Conservation (phyloP, 1,284 basidiomycete species). For the Xerocomus minutiporus region DNA sequence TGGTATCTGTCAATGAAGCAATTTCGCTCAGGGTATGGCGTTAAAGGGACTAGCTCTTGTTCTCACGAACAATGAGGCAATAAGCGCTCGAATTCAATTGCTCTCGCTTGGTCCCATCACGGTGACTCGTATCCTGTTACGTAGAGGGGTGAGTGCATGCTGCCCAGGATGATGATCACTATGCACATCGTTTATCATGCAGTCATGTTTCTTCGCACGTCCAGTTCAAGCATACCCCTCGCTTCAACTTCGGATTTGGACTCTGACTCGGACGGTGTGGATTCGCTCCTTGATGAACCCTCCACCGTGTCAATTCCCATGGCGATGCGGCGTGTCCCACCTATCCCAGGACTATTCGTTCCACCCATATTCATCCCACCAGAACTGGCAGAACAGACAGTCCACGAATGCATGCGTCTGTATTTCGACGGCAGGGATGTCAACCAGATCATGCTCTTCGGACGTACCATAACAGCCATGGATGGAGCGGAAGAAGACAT, state of each 20-base stretch:
- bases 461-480: constrained; percentile 35
- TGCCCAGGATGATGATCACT: background rate
- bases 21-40: background rate
- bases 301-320: constrained; percentile 10
- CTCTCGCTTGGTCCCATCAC: constrained; percentile 2
- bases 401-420: constrained; percentile 48
- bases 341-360: constrained; percentile 59
- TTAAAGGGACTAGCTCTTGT: constrained; percentile 3
- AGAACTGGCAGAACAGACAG: constrained; percentile 47
- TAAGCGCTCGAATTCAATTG: background rate
- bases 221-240: constrained; percentile 1
- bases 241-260: background rate
- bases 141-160: constrained; percentile 6
- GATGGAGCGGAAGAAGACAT: constrained; percentile 13
- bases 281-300: constrained; percentile 44
- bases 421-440: constrained; percentile 51
- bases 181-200: background rate
- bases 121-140: background rate
- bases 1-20: background rate
- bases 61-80: constrained; percentile 19
- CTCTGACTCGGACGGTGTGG: constrained; percentile 28
- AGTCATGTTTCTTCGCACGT: constrained; percentile 13
- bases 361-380: constrained; percentile 48
- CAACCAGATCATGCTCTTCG: constrained; percentile 80
- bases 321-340: constrained; percentile 38